Evolutionary conservation across 2,329 filamentous ascomycete genomes (phyloP).

Genomic region (Amauroascus verrucosus): DNA sequence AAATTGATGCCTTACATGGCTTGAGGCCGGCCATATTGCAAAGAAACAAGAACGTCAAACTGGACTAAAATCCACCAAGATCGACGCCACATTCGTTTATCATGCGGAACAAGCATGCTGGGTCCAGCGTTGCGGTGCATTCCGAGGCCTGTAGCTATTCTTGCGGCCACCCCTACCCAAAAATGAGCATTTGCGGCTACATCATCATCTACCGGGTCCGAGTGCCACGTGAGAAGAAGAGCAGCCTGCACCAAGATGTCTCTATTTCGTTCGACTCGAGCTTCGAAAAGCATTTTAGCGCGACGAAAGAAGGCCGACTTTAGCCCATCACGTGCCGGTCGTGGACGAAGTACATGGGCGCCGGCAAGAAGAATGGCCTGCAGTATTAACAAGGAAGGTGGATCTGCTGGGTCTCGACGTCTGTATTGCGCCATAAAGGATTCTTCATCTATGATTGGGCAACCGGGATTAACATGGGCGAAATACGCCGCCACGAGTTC

Average conservation of each 20-base stretch:
- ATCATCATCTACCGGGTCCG: slow-evolving; percentile 44
- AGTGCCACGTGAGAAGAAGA: slow-evolving; percentile 47
- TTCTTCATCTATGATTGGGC: slow-evolving; percentile 44
- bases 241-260: slow-evolving; percentile 46
- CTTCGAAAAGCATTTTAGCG: slow-evolving; percentile 46
- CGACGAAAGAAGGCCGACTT: slow-evolving; percentile 44
- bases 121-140: slow-evolving; percentile 41
- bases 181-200: slow-evolving; percentile 44
- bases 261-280: slow-evolving; percentile 45
- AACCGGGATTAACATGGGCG: slow-evolving; percentile 41
- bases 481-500: slow-evolving; percentile 45
- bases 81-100: slow-evolving; percentile 36
- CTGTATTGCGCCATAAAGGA: slow-evolving; percentile 44
- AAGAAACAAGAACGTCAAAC: slow-evolving; percentile 36
- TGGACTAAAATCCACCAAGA: slow-evolving; percentile 38
- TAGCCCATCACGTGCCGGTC: slow-evolving; percentile 35
- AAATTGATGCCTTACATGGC: slow-evolving; percentile 33
- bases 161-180: slow-evolving; percentile 45
- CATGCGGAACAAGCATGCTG: slow-evolving; percentile 33
- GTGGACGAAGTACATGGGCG: slow-evolving; percentile 39
- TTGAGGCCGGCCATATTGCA: slow-evolving; percentile 44
- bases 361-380: slow-evolving; percentile 45
- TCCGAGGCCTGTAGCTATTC: slow-evolving; percentile 46
- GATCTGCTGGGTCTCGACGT: slow-evolving; percentile 36
- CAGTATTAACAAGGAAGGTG: slow-evolving; percentile 41